A percentile compares a stretch with the other conserved stretches of the same genome.
Conservation (phyloP, 768 basidiomycete species). For the Suillus fuscotomentosus region DNA sequence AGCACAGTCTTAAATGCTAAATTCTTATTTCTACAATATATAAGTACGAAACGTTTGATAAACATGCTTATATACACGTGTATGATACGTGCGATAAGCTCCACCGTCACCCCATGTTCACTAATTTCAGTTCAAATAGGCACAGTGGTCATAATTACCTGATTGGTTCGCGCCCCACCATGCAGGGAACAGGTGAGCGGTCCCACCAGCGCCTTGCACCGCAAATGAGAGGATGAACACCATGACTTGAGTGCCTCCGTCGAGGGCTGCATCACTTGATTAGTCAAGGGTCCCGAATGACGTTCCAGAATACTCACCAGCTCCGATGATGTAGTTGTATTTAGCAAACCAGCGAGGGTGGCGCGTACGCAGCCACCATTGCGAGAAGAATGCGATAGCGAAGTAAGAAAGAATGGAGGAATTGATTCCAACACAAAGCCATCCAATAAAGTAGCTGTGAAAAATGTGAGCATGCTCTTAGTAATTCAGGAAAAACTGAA, state of each 20-base stretch:
- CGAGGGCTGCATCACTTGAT: slow-evolving; percentile 25
- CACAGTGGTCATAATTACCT: slow-evolving; percentile 36
- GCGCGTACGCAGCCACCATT: slow-evolving; percentile 55
- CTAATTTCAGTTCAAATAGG: slow-evolving; percentile 14
- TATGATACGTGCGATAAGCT: background rate
- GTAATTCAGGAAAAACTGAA: background rate
- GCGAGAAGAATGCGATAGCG: slow-evolving; percentile 55
- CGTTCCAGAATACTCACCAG: slow-evolving; percentile 33
- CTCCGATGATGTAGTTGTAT: slow-evolving; percentile 68
- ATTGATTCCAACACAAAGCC: slow-evolving; percentile 53
- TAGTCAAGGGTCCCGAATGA: background rate
- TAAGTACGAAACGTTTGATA: too few relatives aligned
- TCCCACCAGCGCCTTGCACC: slow-evolving; percentile 51
- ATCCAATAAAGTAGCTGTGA: slow-evolving; percentile 36
- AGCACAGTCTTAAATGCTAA: background rate
- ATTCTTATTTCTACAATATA: too few relatives aligned
- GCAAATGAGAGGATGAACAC: slow-evolving; percentile 50
- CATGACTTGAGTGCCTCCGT: slow-evolving; percentile 49
- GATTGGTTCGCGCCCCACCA: slow-evolving; percentile 62
- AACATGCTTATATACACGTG: background rate
- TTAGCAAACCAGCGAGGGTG: slow-evolving; percentile 66
- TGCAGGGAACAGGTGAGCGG: slow-evolving; percentile 47
- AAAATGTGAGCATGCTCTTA: slow-evolving; percentile 3
- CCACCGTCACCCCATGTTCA: background rate
- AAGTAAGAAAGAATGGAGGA: slow-evolving; percentile 48